These are phyloP conservation scores for Camellia lanceoleosa DNA, from an alignment of 148 eudicot genomes.

Conservation along the genomic window DNA sequence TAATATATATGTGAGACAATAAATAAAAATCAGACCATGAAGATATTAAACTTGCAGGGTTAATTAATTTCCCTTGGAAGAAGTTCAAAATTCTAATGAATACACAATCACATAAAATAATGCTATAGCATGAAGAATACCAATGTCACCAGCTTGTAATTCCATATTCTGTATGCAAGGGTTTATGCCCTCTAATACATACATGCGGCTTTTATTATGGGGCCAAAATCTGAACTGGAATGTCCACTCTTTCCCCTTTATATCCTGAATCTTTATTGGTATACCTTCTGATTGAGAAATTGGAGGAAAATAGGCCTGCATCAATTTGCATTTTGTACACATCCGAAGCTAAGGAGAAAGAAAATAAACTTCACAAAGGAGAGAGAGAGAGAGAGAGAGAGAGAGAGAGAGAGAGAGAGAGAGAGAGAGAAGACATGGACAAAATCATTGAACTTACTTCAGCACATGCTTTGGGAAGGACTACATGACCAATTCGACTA, in stretches of 20 bases:
- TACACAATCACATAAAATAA: not conserved
- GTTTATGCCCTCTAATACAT: slow-evolving; percentile 97
- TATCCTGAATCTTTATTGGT: slow-evolving; percentile 83
- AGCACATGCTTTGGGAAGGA: slow-evolving; percentile 98
- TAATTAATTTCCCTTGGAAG: not conserved
- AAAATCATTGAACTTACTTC: slow-evolving; percentile 56
- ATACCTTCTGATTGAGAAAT: slow-evolving; percentile 91
- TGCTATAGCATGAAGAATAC: slow-evolving; percentile 34
- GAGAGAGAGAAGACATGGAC: not conserved
- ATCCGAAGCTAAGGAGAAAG: not conserved
- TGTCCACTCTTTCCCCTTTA: slow-evolving; percentile 96
- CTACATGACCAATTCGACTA: slow-evolving; percentile 94
- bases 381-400: no score
- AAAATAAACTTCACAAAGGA: not conserved
- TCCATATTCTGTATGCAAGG: slow-evolving; percentile 96
- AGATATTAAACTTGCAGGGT: not conserved
- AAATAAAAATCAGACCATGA: not conserved
- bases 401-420: not conserved
- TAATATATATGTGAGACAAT: not conserved
- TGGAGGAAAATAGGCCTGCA: slow-evolving; percentile 92
- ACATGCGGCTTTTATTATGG: slow-evolving; percentile 99
- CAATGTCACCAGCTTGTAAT: slow-evolving; percentile 97
- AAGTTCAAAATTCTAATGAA: not conserved
- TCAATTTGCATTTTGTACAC: slow-evolving; percentile 1
- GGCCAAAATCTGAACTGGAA: slow-evolving; percentile 99